Percentiles rank a stretch among this genome's conserved stretches.
These are phyloP conservation scores for Kwoniella bestiolae DNA, from an alignment of 768 basidiomycete species.

Conservation along the genomic window DNA sequence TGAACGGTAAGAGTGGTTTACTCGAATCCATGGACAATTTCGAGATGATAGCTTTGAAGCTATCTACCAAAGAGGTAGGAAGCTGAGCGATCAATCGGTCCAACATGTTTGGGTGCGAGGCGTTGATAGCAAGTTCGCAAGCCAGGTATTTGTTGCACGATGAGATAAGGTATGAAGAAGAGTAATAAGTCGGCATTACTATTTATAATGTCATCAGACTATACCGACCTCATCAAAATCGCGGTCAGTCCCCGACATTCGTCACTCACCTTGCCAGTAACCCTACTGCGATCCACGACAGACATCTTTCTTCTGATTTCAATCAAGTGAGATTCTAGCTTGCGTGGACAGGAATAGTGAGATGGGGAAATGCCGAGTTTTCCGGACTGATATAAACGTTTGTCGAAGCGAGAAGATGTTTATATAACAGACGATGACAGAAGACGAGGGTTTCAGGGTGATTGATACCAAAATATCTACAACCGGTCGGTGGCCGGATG, in stretches of 20 bases:
- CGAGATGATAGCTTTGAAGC: conserved; percentile 12
- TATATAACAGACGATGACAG: neutral
- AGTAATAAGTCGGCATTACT: neutral
- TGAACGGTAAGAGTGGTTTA: conserved; percentile 29
- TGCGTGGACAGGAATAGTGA: neutral
- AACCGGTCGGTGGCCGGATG: neutral
- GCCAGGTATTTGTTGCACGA: neutral
- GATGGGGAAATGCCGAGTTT: neutral
- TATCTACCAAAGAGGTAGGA: conserved; percentile 9
- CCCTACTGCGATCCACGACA: conserved; percentile 19
- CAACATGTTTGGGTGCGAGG: neutral
- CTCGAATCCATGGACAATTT: conserved; percentile 16
- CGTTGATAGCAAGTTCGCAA: neutral
- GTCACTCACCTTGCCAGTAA: conserved; percentile 9
- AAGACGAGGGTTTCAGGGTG: neutral
- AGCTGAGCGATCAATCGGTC: conserved; percentile 14
- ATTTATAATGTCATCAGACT: neutral
- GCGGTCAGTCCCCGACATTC: neutral
- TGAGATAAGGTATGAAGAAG: neutral
- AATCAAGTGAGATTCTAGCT: too few relatives aligned
- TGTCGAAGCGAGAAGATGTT: neutral
- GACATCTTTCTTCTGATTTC: conserved; percentile 1
- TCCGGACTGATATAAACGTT: neutral
- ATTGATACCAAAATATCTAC: neutral
- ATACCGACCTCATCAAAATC: neutral